Evolutionary conservation across 2,329 filamentous ascomycete genomes (phyloP), one percentile per base, ranked within the genome.

Genomic region (Nemania serpens): DNA sequence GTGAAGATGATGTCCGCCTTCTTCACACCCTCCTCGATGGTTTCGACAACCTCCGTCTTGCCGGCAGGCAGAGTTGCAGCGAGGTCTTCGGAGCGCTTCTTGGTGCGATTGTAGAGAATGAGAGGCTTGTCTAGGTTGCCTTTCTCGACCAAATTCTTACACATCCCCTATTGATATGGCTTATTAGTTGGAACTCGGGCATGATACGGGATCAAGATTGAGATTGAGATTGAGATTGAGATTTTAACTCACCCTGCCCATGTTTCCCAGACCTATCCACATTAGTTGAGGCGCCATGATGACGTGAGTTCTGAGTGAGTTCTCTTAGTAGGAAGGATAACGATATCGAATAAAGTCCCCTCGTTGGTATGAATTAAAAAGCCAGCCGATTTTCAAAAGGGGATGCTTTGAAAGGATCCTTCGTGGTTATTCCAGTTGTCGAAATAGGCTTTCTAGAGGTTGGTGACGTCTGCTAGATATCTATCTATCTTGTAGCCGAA

Each of bases 181-280:
- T 63, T 58, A 73, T 59, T 39, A 12, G 11, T n/a, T 39, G 25
- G 7, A 29, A n/a, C n/a, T n/a, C 25, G 4, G 25, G 25, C 25
- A 7, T 29, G 25, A n/a, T n/a, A n/a, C n/a, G n/a, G n/a, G n/a
- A n/a, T n/a, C n/a, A n/a, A n/a, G n/a, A n/a, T n/a, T n/a, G n/a
- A n/a, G n/a, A n/a, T n/a, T n/a, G n/a, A n/a, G n/a, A n/a, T n/a
- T n/a, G n/a, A n/a, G 34, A 36, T 61, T 61, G 15, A 48, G 17
- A 34, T 17, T 43, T 12, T 6, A 33, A 76, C 84, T 79, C 79
- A 90, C 90, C 72, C 88, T 84, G 67, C 91, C 93, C 87, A 96
- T 96, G 75, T 96, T 96, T 54, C 92, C 92, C 52, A 96, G 83
- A 59, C 93, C 92, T 56, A 96, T 86, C 86, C 88, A 96, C 69